phyloP scores from a whole-genome alignment of 139 green algal species.

The Micromonas commoda region DNA sequence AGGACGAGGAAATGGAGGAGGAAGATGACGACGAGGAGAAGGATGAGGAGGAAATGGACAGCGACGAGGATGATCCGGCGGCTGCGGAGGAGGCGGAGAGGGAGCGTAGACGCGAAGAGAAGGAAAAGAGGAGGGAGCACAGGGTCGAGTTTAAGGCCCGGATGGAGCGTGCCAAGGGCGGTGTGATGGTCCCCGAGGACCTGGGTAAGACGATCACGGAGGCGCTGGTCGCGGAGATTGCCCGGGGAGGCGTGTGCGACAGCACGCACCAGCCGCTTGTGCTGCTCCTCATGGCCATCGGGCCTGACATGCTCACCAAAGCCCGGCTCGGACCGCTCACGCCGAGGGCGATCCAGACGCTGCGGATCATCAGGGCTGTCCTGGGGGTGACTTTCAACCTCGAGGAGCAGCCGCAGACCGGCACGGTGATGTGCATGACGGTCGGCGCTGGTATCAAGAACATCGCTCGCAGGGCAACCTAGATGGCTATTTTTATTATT shows the following conservation, averaged over 20 bases:
- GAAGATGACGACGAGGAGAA: background rate
- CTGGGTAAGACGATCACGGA: conserved; percentile 67
- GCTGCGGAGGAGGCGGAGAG: no score
- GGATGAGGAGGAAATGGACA: no score
- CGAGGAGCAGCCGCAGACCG: conserved; percentile 63
- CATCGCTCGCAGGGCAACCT: conserved; percentile 49
- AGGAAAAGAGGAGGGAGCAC: no score
- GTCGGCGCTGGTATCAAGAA: conserved; percentile 86
- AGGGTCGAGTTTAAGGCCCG: no score
- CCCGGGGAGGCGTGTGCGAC: conserved; percentile 80
- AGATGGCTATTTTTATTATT: background rate
- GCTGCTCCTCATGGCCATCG: conserved; percentile 78
- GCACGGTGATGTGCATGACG: conserved; percentile 87
- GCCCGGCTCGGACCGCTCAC: conserved; percentile 83
- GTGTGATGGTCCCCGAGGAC: conserved; percentile 70
- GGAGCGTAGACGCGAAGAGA: no score
- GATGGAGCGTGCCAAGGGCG: background rate
- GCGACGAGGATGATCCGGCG: no score
- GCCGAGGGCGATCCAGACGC: conserved; percentile 67
- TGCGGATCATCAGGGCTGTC: conserved; percentile 83
- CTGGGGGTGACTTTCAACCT: conserved; percentile 86
- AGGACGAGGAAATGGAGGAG: conserved; percentile 6
- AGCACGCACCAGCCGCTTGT: conserved; percentile 62
- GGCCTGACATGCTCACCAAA: conserved; percentile 71
- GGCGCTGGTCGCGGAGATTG: conserved; percentile 80